phyloP scores from a whole-genome alignment of 140 eudicot species.

The Flaveria floridana region DNA sequence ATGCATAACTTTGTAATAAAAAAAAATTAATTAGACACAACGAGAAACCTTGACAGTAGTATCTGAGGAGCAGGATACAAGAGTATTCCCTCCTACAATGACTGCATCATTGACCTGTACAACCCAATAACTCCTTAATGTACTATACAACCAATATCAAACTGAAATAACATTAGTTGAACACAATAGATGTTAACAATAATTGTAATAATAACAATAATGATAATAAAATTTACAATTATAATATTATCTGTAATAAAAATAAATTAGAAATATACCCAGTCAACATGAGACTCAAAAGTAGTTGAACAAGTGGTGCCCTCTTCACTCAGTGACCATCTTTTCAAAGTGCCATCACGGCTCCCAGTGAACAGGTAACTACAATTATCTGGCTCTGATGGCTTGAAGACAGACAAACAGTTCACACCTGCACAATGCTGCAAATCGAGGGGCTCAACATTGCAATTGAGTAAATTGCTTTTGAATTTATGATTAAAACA shows the following conservation, averaged over 20 bases:
- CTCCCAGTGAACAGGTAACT: constrained; percentile 77
- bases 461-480: constrained; percentile 1
- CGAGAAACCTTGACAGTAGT: constrained; percentile 74
- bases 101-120: constrained; percentile 90
- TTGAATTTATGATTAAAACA: background rate
- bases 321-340: constrained; percentile 75
- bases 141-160: background rate
- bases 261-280: constrained; percentile 50
- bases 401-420: constrained; percentile 69
- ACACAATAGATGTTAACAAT: background rate
- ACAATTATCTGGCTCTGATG: constrained; percentile 44
- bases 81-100: constrained; percentile 62
- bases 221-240: background rate
- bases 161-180: constrained; percentile 9
- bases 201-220: background rate
- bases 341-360: constrained; percentile 91
- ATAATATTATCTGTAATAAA: background rate
- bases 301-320: constrained; percentile 71
- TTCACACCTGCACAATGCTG: constrained; percentile 91
- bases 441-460: constrained; percentile 24
- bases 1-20: background rate
- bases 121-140: constrained; percentile 12
- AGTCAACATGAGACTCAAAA: constrained; percentile 90
- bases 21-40: background rate
- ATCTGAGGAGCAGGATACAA: constrained; percentile 91